Conservation (phyloP, 306 rosid species). For the Comarum palustre region DNA sequence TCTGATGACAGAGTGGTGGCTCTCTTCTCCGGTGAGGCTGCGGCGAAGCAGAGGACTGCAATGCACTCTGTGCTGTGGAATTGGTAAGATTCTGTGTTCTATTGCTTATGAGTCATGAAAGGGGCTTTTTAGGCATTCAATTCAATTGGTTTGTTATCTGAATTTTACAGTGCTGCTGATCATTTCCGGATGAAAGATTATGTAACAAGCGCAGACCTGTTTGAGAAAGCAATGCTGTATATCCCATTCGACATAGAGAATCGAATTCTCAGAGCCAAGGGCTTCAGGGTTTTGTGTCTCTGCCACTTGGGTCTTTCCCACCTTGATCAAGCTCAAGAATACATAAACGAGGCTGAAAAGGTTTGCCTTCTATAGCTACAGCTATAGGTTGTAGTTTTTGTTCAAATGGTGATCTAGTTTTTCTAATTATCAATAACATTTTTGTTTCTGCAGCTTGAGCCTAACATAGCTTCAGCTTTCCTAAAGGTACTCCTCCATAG, state of each 20-base stretch:
- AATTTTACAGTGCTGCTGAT: conserved; percentile 64
- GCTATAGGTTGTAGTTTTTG: conserved; percentile 20
- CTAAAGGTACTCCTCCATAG: conserved; percentile 57
- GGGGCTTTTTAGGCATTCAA: not conserved
- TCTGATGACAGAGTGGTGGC: conserved; percentile 83
- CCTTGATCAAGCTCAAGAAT: conserved; percentile 87
- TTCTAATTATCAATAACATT: not conserved
- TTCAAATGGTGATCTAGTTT: not conserved
- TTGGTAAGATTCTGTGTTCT: conserved; percentile 44
- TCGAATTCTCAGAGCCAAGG: conserved; percentile 73
- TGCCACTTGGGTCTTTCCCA: conserved; percentile 81
- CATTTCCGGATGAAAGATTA: conserved; percentile 79
- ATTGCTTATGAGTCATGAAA: not conserved
- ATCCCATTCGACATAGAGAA: conserved; percentile 66
- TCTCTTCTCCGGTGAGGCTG: conserved; percentile 56
- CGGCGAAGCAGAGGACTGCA: conserved; percentile 59
- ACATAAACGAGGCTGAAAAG: conserved; percentile 87
- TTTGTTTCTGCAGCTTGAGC: conserved; percentile 75
- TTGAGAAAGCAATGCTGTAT: conserved; percentile 93
- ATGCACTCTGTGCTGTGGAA: conserved; percentile 93
- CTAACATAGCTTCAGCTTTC: conserved; percentile 76
- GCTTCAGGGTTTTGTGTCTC: conserved; percentile 85
- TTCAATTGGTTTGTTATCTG: not conserved
- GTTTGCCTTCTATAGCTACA: conserved; percentile 32
- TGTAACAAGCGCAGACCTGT: conserved; percentile 76